Evolutionary conservation across 2,329 filamentous ascomycete genomes (phyloP).

Genomic region (Chaetomium olivaceum): DNA sequence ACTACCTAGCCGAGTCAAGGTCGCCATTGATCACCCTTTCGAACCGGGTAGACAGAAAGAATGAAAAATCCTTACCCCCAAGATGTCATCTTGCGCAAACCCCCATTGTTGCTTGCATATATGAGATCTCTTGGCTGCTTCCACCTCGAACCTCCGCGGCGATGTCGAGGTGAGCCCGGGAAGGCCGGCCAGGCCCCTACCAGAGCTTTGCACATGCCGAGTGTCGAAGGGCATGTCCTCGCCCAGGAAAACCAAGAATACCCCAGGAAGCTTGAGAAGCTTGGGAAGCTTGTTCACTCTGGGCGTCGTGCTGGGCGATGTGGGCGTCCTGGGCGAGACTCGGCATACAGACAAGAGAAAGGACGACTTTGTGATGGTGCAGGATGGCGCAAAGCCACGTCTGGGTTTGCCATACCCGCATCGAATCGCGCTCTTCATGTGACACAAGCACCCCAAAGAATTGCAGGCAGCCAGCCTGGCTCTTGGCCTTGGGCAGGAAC

Average conservation of each 20-base stretch:
- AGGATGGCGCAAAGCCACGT: constrained; percentile 6
- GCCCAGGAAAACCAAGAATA: constrained; percentile 18
- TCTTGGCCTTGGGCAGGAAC: constrained; percentile 9
- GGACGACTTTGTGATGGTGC: background rate
- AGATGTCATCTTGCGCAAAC: background rate
- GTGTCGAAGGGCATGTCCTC: background rate
- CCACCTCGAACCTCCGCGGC: constrained; percentile 7
- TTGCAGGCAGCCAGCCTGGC: background rate
- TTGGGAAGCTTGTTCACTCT: constrained; percentile 22
- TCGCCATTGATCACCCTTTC: background rate
- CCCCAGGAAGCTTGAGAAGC: constrained; percentile 22
- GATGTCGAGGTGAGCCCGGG: background rate
- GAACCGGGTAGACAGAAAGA: background rate
- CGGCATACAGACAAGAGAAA: background rate
- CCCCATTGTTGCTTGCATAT: constrained; percentile 1
- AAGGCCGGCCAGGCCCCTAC: background rate
- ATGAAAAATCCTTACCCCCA: background rate
- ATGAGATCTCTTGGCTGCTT: background rate
- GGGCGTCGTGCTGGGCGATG: constrained; percentile 7
- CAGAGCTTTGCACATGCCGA: background rate
- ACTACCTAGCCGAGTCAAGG: too few species aligned
- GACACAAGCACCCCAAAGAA: background rate
- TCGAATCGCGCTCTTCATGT: background rate
- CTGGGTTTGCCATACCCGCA: background rate
- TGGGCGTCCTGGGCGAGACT: background rate